Conservation (phyloP, 2,329 filamentous ascomycete species). For the Phaeophleospora eucalypticola region DNA sequence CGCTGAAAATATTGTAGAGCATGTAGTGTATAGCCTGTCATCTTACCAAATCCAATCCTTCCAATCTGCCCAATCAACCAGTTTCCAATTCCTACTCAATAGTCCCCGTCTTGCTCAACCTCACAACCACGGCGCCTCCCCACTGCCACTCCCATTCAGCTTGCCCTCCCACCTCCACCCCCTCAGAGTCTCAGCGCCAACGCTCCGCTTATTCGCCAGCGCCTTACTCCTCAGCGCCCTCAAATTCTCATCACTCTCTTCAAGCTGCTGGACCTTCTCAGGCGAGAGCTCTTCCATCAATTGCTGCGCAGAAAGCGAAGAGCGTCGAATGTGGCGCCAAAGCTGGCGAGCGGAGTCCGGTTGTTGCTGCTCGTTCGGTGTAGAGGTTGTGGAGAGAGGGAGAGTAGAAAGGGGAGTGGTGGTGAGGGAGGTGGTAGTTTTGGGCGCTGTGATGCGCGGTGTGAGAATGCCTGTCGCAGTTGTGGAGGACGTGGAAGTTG, state of each 20-base stretch:
- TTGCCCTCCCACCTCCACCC: conserved; percentile 32
- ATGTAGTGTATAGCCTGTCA: too few relatives aligned
- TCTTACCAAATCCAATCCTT: too few relatives aligned
- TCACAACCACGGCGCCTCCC: conserved; percentile 28
- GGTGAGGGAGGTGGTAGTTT: conserved; percentile 9
- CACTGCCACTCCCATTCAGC: conserved; percentile 6
- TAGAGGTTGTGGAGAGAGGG: not conserved
- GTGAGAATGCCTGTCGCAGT: not conserved
- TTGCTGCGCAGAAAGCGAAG: conserved; percentile 25
- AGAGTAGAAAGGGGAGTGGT: too few relatives aligned
- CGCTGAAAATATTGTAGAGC: too few relatives aligned
- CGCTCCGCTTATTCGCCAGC: conserved; percentile 38
- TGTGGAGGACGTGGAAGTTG: conserved; percentile 3
- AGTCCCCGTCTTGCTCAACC: too few relatives aligned
- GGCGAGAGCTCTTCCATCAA: conserved; percentile 23
- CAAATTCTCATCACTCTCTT: conserved; percentile 23
- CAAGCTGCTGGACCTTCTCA: conserved; percentile 22
- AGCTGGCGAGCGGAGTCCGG: conserved; percentile 34
- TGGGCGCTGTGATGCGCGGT: conserved; percentile 11
- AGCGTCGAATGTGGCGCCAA: conserved; percentile 38
- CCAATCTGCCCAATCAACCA: not conserved
- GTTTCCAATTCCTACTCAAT: too few relatives aligned
- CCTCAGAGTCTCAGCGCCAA: conserved; percentile 39
- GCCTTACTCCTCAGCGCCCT: conserved; percentile 32
- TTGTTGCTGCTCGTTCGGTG: too few relatives aligned